Evolutionary conservation across 2,329 filamentous ascomycete species (phyloP).

Genomic region (Neodidymelliopsis sp.): DNA sequence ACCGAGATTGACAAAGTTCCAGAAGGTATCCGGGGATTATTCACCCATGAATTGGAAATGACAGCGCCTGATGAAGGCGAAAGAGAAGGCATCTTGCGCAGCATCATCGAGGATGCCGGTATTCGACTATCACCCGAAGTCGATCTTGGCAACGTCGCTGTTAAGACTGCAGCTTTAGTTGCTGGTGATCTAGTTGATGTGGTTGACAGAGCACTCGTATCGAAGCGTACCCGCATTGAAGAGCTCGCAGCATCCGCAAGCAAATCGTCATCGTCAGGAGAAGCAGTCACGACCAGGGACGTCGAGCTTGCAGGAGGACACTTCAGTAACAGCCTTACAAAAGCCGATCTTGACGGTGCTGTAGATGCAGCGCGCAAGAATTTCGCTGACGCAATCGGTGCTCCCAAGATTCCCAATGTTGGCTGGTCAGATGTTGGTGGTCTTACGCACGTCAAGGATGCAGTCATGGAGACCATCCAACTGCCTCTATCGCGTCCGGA

Average conservation of each 20-base stretch:
- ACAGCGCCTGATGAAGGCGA: constrained; percentile 90
- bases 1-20: constrained; percentile 95
- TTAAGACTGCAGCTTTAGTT: constrained; percentile 95
- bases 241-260: constrained; percentile 64
- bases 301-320: constrained; percentile 88
- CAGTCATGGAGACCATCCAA: constrained; percentile 96
- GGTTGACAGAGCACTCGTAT: constrained; percentile 85
- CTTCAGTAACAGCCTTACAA: constrained; percentile 77
- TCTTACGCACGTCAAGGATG: constrained; percentile 91
- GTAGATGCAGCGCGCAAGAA: constrained; percentile 97
- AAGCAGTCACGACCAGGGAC: constrained; percentile 73
- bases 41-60: constrained; percentile 96
- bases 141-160: constrained; percentile 81
- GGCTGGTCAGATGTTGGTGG: constrained; percentile 96
- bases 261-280: constrained; percentile 41
- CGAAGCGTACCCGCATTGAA: constrained; percentile 78
- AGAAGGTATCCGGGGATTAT: constrained; percentile 86
- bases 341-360: constrained; percentile 86
- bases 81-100: constrained; percentile 83
- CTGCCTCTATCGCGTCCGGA: constrained; percentile 90
- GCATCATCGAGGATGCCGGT: constrained; percentile 77
- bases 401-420: constrained; percentile 97
- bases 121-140: constrained; percentile 83
- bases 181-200: constrained; percentile 95
- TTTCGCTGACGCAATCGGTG: constrained; percentile 96